Evolutionary conservation across 1,284 basidiomycete species (phyloP), one percentile per base, ranked within the genome.

Genomic region (Ceratobasidium sp.): DNA sequence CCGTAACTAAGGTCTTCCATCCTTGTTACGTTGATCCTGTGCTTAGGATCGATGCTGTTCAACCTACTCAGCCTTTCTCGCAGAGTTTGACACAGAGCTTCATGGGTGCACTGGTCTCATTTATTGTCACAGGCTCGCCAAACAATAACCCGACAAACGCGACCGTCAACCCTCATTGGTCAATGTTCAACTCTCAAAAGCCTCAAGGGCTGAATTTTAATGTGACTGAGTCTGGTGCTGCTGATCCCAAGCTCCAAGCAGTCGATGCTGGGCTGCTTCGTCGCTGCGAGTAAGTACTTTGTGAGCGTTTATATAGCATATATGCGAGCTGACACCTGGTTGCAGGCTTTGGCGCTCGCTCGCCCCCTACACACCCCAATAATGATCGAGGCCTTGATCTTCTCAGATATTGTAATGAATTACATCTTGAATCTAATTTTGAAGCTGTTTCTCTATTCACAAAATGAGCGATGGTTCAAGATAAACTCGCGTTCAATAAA

Each of bases 11-110:
- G n/a, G n/a, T n/a, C n/a, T n/a, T n/a, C n/a, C n/a, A n/a, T n/a
- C n/a, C n/a, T n/a, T n/a, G n/a, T n/a, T n/a, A n/a, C n/a, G n/a
- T n/a, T 46, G 21, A 55, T 8, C n/a, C 32, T 13, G 8, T 43
- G n/a, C 26, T 14, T 46, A 69, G 66, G 7, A 55, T 28, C 30
- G 43, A 32, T 46, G 21, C 66, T 13, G 52, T 44, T 28, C 35
- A 41, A 41, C 66, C 66, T 11, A 28, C 66, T 9, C 66, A 69
- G 47, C 66, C 66, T 2, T 69, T 57, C 32, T 55, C 66, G 9
- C 49, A 69, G 41, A 69, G 66, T 41, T 52, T 57, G 2, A 57
- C 52, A n/a, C 52, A 69, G 30, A 69, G 66, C n/a, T 69, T 69
- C 28, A 47, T 57, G 66, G 66, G 66, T 18, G 50, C 66, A 7